Evolutionary conservation across 495 filamentous ascomycete species (phyloP), one percentile per base, ranked within the genome.

Genomic region (Penicillium samsonianum): DNA sequence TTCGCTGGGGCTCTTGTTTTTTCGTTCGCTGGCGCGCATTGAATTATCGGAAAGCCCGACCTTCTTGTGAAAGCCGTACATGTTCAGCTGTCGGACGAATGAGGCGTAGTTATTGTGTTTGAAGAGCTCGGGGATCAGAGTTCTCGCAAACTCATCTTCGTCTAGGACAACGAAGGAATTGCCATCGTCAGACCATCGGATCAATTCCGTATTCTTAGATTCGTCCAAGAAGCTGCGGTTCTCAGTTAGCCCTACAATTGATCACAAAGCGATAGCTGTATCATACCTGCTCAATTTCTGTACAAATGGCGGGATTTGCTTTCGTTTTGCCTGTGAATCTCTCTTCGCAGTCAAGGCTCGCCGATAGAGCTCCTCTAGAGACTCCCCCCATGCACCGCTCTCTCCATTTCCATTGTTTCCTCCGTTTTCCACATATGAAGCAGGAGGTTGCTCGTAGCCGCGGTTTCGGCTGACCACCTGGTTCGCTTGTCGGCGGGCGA

Each of bases 61-160:
- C 50, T 93, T 90, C 78, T 99, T 99, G 72, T 99, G 94, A 67
- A 99, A 99, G 8, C 94, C 94, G 70, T 99, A 98, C 94, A 98
- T 98, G 67, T 98, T 98, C 59, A 98, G 81, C 67, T 98, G 94
- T 10, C 94, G 90, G 25, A 99, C 94, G 65, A 99, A 99, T 1
- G 95, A 98, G 7, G 94, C 92, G 71, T 98, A 99, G 72, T 98
- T 99, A 72, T 96, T 98, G 73, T 98, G 95, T 69, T 99, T 99
- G 82, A 98, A 99, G 8, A 97, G 80, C 67, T 98, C 94, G 3
- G 94, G 94, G 47, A 99, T 98, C 57, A 99, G 71, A 0, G 87
- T 96, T 69, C 91, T 92, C n/a, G 94, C 95, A 72, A 99, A 99
- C 69, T 98, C 95, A 67, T 99, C 94, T 71, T 99, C 94, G 66